Evolutionary conservation across 352 stramenopile genomes (phyloP).

Genomic region (Pythium grandisporangium): DNA sequence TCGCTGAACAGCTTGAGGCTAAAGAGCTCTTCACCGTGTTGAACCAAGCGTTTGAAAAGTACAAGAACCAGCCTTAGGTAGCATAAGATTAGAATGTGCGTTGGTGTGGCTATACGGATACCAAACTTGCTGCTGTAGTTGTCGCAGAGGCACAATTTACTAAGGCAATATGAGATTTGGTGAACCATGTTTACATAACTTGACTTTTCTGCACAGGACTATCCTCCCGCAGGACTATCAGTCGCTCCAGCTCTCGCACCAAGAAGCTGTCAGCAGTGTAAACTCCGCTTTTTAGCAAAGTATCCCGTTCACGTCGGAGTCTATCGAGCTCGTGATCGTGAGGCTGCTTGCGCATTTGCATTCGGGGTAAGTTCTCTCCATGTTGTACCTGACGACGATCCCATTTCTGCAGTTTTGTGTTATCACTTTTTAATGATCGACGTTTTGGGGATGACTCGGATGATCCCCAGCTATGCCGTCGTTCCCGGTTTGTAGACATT

Average conservation of each 20-base stretch:
- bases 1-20: conserved; percentile 75
- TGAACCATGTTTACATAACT: background rate
- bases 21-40: conserved; percentile 84
- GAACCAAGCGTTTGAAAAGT: conserved; percentile 84
- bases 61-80: conserved; percentile 37
- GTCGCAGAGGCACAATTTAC: no score
- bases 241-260: conserved; percentile 52
- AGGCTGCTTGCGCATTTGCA: background rate
- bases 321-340: conserved; percentile 28
- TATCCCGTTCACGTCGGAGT: conserved; percentile 38
- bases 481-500: no score
- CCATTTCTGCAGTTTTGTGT: no score
- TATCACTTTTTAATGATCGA: no score
- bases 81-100: no score
- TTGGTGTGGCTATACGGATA: no score
- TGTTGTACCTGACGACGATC: no score
- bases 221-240: conserved; percentile 25
- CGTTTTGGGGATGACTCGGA: no score
- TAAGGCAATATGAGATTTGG: no score
- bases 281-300: conserved; percentile 45
- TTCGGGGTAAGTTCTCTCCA: background rate
- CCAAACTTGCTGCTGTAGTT: no score
- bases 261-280: conserved; percentile 60
- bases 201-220: conserved; percentile 2
- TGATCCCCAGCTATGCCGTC: conserved; percentile 8